Evolutionary conservation across 1,139 yeast species (phyloP).

Genomic region (Saccharomycopsis crataegensis): DNA sequence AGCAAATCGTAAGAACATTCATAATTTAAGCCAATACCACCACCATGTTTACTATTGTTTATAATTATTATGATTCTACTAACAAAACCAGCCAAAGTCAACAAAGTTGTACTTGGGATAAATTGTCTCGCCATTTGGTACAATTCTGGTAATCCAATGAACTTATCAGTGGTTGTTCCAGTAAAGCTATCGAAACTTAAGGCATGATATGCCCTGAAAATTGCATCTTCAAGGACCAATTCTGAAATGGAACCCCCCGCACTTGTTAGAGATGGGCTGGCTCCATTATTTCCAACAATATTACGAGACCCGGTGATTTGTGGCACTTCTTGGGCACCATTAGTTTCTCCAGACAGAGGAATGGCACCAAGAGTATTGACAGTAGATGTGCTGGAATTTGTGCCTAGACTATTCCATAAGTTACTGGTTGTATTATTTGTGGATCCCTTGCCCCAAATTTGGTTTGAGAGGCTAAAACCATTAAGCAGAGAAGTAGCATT

Average conservation of each 20-base stretch:
- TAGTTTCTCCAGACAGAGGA: conserved; percentile 7
- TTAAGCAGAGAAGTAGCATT: too few species aligned
- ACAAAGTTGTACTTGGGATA: neutral
- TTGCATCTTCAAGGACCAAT: neutral
- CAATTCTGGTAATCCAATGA: conserved; percentile 3
- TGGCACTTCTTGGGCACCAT: neutral
- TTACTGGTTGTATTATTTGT: too few species aligned
- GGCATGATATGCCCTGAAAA: conserved; percentile 3
- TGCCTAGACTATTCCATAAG: neutral
- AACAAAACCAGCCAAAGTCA: conserved; percentile 9
- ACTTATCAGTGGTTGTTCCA: neutral
- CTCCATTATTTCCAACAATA: neutral
- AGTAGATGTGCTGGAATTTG: neutral
- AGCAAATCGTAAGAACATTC: neutral
- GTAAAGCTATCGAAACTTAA: neutral
- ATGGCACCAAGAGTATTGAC: neutral
- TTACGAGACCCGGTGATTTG: neutral
- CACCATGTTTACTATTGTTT: neutral
- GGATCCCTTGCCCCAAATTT: too few species aligned
- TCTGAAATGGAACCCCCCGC: neutral
- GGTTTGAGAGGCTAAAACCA: too few species aligned
- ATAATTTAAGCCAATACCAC: neutral
- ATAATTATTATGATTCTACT: neutral
- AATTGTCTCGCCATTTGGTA: conserved; percentile 9
- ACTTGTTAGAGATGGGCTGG: neutral